A percentile compares a stretch with the other conserved stretches of the same genome.
phyloP scores from a whole-genome alignment of 805 yeast genomes.

The Blastobotrys mokoenaii region DNA sequence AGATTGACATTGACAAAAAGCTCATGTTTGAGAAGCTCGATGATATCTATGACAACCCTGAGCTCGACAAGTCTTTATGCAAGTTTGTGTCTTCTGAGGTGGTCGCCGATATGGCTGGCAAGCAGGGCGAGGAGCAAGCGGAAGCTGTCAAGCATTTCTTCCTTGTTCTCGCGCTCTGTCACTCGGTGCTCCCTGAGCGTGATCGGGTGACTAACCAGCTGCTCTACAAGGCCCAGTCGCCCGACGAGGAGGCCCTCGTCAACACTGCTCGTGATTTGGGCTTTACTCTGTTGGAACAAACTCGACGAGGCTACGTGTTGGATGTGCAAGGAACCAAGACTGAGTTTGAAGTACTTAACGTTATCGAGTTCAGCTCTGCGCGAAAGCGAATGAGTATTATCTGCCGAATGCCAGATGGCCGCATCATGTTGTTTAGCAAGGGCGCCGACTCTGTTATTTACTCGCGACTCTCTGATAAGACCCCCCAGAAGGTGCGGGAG shows the following conservation, averaged over 20 bases:
- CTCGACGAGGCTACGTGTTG: conserved; percentile 39
- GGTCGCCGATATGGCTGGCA: conserved; percentile 42
- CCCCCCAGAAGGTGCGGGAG: conserved; percentile 33
- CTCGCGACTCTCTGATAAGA: conserved; percentile 31
- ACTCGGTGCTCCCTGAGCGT: conserved; percentile 60
- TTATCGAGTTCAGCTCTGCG: conserved; percentile 58
- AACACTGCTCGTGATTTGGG: conserved; percentile 69
- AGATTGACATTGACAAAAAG: conserved; percentile 36
- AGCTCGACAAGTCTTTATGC: conserved; percentile 39
- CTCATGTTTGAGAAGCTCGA: conserved; percentile 42
- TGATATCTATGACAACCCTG: conserved; percentile 35
- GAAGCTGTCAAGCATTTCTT: conserved; percentile 48
- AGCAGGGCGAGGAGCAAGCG: conserved; percentile 35
- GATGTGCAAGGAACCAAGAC: conserved; percentile 38
- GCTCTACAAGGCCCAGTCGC: conserved; percentile 69
- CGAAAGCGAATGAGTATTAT: conserved; percentile 76
- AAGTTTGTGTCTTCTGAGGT: conserved; percentile 55
- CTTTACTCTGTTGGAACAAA: conserved; percentile 47
- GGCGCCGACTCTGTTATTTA: conserved; percentile 75
- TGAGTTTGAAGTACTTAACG: conserved; percentile 44
- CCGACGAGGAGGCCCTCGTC: conserved; percentile 79
- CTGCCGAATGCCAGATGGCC: conserved; percentile 37
- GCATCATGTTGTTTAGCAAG: conserved; percentile 45
- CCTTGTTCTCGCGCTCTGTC: conserved; percentile 62
- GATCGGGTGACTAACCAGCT: conserved; percentile 30